Conservation (phyloP, 1,139 yeast species). For the Candida tropicalis region DNA sequence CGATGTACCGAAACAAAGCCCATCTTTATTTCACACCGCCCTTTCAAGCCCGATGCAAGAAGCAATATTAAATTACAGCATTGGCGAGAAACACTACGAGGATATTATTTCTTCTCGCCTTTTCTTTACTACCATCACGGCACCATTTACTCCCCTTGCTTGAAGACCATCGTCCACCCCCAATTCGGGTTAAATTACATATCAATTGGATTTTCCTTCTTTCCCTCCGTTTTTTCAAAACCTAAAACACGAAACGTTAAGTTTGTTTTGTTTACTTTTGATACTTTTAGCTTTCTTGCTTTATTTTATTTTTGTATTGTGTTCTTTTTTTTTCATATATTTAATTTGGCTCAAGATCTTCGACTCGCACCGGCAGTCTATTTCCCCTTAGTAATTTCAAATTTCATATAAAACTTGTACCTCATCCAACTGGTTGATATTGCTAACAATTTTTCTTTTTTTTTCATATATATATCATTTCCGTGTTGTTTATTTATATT, state of each 20-base stretch:
- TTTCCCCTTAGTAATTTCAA: background rate
- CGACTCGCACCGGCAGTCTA: too few species aligned
- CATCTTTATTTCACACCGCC: too few species aligned
- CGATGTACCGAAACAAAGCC: too few species aligned
- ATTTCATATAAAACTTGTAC: background rate
- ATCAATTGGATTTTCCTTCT: too few species aligned
- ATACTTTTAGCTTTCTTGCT: background rate
- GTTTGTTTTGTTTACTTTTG: background rate
- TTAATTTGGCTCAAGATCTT: too few species aligned
- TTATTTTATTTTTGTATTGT: background rate
- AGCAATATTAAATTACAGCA: too few species aligned
- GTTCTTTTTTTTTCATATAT: background rate
- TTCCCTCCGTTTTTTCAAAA: background rate
- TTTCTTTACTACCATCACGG: background rate
- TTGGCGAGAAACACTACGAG: too few species aligned
- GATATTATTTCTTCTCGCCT: too few species aligned
- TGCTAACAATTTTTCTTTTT: background rate
- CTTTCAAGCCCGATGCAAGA: too few species aligned
- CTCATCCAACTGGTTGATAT: background rate
- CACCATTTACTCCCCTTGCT: too few species aligned
- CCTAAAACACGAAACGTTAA: conserved; percentile 3
- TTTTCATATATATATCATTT: background rate
- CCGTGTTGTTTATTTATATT: too few species aligned
- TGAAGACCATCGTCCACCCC: background rate
- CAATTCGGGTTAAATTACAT: conserved; percentile 2